Evolutionary conservation across 73 alveolate species (phyloP), one percentile per base, ranked within the genome.

Genomic region (Tetrahymena thermophila): DNA sequence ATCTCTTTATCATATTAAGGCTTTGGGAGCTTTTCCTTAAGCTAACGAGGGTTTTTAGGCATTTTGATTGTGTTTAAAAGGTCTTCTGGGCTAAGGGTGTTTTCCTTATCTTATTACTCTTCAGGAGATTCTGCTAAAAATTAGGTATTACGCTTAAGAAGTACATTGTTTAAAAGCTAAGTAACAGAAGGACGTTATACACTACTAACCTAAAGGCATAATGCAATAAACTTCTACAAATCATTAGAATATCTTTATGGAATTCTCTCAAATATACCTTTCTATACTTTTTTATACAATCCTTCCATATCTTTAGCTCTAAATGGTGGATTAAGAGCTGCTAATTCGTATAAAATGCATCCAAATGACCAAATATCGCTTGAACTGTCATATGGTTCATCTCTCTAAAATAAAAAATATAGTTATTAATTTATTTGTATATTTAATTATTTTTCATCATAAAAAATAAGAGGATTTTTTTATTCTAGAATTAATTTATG

Each of bases 291-390:
- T n/a, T 93, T 93, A 96, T 96, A 96, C 35, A 96, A 44, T 2
- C 96, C 97, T 50, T 94, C 97, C 93, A 98, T 94, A 94, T 97
- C 98, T 55, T 98, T 97, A 0, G 99, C 99, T 94, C 98, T 98
- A 96, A 99, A 99, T n/a, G 99, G 99, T 25, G 99, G 99, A 55
- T 96, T 94, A 13, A 99, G 96, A 5, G 99, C 97, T 17, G 99
- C 97, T 56, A 98, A 93, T 98, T 98, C 99, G 96, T 99, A 98
- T 34, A 99, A 93, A 93, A 98, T 96, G 58, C 99, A 98, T 16
- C 99, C 99, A 85, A 97, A 95, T 57, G 99, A 96, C 99, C 99
- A 98, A 6, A 99, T 98, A 94, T 99, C 99, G 95, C 99, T 97
- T 94, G 98, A 98, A 85, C 98, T 99, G 94, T 98, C 99, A 96